Evolutionary conservation across 2,329 filamentous ascomycete genomes (phyloP).

Genomic region (Aureobasidium vineae): DNA sequence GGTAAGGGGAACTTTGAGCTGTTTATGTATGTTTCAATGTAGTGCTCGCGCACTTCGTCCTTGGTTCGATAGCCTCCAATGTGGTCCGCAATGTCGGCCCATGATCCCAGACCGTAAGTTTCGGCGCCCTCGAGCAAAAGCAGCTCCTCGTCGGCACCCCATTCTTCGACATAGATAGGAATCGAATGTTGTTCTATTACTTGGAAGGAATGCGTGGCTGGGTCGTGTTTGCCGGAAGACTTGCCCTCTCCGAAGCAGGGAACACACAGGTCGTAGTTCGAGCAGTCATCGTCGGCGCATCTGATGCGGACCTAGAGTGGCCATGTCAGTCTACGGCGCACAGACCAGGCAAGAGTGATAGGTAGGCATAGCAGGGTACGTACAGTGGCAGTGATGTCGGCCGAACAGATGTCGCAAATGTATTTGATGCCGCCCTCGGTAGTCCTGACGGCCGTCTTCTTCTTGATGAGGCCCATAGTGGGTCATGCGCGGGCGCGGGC

Average conservation of each 20-base stretch:
- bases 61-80: conserved; percentile 94
- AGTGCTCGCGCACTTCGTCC: conserved; percentile 94
- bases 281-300: conserved; percentile 78
- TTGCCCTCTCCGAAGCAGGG: conserved; percentile 86
- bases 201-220: conserved; percentile 79
- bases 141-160: conserved; percentile 97
- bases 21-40: conserved; percentile 81
- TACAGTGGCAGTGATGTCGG: conserved; percentile 96
- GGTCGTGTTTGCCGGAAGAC: conserved; percentile 78
- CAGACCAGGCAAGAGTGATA: conserved; percentile 13
- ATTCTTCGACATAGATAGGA: conserved; percentile 90
- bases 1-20: conserved; percentile 83
- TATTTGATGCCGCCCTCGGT: conserved; percentile 68
- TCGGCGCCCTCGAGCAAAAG: conserved; percentile 89
- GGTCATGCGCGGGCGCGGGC: background rate
- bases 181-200: conserved; percentile 99
- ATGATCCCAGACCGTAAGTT: conserved; percentile 93
- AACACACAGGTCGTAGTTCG: conserved; percentile 96
- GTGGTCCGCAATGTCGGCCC: conserved; percentile 97
- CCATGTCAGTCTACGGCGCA: conserved; percentile 24
- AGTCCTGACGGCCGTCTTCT: conserved; percentile 83
- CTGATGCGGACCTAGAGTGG: conserved; percentile 80
- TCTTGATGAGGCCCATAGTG: conserved; percentile 88
- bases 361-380: conserved; percentile 39
- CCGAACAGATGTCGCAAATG: conserved; percentile 94